Evolutionary conservation across 106 monocot genomes (phyloP), one percentile per base, ranked within the genome.

Genomic region (Vanilla planifolia): DNA sequence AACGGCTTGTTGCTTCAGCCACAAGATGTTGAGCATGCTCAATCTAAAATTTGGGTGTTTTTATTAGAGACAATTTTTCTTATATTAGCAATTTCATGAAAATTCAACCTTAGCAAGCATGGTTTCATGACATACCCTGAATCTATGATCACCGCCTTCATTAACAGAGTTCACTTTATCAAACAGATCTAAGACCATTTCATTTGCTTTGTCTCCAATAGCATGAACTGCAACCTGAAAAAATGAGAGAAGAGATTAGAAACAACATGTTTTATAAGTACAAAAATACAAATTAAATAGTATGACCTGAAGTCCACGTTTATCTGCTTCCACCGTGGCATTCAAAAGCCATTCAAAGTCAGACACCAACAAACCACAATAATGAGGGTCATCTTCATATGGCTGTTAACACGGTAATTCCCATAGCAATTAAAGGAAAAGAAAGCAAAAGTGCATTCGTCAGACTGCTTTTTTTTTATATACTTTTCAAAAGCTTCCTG

Each of bases 201-300:
- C 86, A 75, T 95, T 95, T 65, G 95, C 89, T 85, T 95, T 90
- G 58, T 95, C 90, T 63, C 95, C 95, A 60, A 95, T 95, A 33
- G 95, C 95, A 79, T 95, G 95, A 69, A 95, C 76, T 24, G 95
- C 95, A 78, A 95, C 76, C 95, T 95, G 55, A 66, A 28, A 53
- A 53, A 62, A 36, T 11, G 25, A 16, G 59, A 65, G 35, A 23
- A 1, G 4, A 42, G 39, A 17, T 35, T 46, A 25, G 13, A 73
- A 59, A 27, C 8, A 41, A 41, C 13, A 40, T 40, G 40, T 7
- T 7, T 60, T 41, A 24, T 13, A 55, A 14, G 9, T 39, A 40
- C 20, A 53, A n/a, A 27, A n/a, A 37, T 22, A 27, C 51, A 23
- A 16, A 27, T 32, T 5, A 33, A 51, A 57, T 32, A 4, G 13